Percentiles rank a stretch among this genome's conserved stretches.
Conservation (phyloP, 345 rosid species). For the Cardiospermum halicacabum region DNA sequence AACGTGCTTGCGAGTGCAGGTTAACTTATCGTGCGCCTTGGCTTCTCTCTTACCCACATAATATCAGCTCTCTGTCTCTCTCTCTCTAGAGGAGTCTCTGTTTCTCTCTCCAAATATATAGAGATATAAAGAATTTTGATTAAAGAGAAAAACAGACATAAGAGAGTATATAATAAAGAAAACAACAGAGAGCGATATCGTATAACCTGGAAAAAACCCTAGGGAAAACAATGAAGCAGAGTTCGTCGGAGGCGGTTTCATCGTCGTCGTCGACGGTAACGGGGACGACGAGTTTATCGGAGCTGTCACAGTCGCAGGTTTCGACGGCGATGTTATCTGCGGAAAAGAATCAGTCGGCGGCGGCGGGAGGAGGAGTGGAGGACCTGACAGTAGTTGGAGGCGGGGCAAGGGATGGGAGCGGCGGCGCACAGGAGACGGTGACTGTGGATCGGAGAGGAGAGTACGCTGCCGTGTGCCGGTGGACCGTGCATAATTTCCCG, state of each 20-base stretch:
- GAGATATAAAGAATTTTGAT: not conserved
- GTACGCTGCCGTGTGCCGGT: constrained; percentile 74
- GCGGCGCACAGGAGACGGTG: constrained; percentile 77
- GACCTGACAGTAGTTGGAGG: constrained; percentile 33
- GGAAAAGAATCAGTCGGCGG: constrained; percentile 32
- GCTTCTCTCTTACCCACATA: constrained; percentile 24
- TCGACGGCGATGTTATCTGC: constrained; percentile 26
- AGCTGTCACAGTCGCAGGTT: constrained; percentile 40
- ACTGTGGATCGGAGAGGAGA: constrained; percentile 78
- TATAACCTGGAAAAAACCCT: not conserved
- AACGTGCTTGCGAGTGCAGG: constrained; percentile 15
- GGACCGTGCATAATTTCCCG: constrained; percentile 84
- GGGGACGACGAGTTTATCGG: constrained; percentile 19
- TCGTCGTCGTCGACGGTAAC: constrained; percentile 32
- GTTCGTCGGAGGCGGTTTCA: constrained; percentile 71
- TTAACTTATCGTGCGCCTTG: constrained; percentile 30
- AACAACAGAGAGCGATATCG: constrained; percentile 2
- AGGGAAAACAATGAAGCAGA: constrained; percentile 46
- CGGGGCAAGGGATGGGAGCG: constrained; percentile 63
- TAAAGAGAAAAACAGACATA: not conserved
- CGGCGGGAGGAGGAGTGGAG: constrained; percentile 37
- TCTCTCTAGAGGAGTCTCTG: constrained; percentile 3
- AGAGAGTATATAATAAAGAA: no score
- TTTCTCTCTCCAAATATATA: constrained; percentile 6
- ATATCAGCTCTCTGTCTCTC: constrained; percentile 15